Base-by-base conservation (phyloP, 2,329 filamentous ascomycete species). In the Botrytis pseudocinerea region DNA sequence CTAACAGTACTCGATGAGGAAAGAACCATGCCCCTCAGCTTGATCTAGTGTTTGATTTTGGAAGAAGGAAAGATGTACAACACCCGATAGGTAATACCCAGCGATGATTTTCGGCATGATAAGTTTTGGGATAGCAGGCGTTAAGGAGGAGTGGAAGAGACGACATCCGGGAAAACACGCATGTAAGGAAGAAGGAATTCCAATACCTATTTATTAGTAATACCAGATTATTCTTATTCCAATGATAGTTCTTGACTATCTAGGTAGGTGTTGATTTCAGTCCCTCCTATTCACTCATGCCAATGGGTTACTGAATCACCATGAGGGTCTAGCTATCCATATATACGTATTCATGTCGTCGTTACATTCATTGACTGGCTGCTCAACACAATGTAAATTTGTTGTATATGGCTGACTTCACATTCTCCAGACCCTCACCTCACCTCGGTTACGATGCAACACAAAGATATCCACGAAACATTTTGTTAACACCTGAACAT, bases 371-470 rank as follows among this genome's bases (percentile, higher is more conserved):
- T 18, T 9, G 16, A 57, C 14, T 32, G 14, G 18, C 14, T 57
- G n/a, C 51, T 18, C 35, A 6, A 28, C 28, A 28, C n/a, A 22
- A 35, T 35, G 8, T 32, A 12, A 60, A 6, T 9, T 18, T 18
- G n/a, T 57, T 54, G 8, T 28, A 57, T 18, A n/a, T 42, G 35
- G 60, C 16, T 42, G 10, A 25, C 38, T 28, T 63, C 60, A 42
- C 60, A n/a, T n/a, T 18, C 38, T 28, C 25, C 28, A 63, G 42
- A 65, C 46, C 48, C 46, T 69, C 65, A 64, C 44, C 35, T 70
- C 38, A 40, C 61, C 40, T 71, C 69, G 69, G 69, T 64, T 64
- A 71, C 28, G 59, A 65, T 71, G 69, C 61, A 71, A 70, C 69
- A 70, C 69, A 57, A 65, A 65, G 40, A 57, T 60, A 22, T 66